Evolutionary conservation across 1,139 yeast species (phyloP).

Genomic region (Meyerozyma guilliermondii): DNA sequence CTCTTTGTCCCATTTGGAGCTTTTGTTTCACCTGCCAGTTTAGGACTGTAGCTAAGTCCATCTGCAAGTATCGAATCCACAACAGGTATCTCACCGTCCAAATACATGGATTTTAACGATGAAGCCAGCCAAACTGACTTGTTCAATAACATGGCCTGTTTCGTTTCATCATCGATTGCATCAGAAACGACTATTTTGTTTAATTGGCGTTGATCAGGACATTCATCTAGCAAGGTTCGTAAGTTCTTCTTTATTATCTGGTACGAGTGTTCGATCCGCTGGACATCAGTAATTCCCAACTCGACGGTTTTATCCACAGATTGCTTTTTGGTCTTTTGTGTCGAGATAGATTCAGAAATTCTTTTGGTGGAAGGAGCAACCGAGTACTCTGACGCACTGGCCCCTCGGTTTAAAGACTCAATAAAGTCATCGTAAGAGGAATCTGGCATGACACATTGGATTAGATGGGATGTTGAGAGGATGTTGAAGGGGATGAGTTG

Average conservation of each 20-base stretch:
- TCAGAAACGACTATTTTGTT: conserved; percentile 2
- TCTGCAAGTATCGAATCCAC: conserved; percentile 8
- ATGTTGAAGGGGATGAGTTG: no score
- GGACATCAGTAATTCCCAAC: conserved; percentile 7
- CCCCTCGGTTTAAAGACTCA: neutral
- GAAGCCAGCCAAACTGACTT: conserved; percentile 8
- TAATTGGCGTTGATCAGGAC: conserved; percentile 7
- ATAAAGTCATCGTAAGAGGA: conserved; percentile 2
- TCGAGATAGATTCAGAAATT: neutral
- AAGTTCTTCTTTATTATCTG: conserved; percentile 9
- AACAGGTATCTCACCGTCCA: conserved; percentile 5
- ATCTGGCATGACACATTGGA: conserved; percentile 1
- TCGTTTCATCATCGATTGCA: conserved; percentile 6
- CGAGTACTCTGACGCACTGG: neutral
- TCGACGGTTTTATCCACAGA: neutral
- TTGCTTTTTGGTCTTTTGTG: neutral
- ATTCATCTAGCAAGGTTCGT: conserved; percentile 9
- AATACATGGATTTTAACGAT: conserved; percentile 8
- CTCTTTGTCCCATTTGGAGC: neutral
- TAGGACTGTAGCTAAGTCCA: neutral
- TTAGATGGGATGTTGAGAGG: neutral
- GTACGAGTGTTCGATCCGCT: conserved; percentile 11
- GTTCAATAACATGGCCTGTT: conserved; percentile 7
- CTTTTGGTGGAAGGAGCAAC: neutral
- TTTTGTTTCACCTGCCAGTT: neutral